Percentiles rank a stretch among this genome's conserved stretches.
Evolutionary conservation across 345 rosid species (phyloP).

Genomic region (Adansonia digitata): DNA sequence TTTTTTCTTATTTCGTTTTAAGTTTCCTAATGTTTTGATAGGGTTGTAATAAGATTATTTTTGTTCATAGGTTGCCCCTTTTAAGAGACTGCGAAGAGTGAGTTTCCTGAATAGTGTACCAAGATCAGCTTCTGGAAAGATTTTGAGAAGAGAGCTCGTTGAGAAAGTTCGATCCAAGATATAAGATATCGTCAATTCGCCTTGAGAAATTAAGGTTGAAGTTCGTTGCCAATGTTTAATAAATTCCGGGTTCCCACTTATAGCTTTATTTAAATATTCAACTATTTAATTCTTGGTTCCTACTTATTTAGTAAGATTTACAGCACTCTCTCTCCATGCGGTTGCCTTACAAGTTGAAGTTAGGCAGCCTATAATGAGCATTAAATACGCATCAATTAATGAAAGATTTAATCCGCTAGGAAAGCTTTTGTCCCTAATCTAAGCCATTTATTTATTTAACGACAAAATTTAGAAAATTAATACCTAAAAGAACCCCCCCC

Average conservation of each 20-base stretch:
- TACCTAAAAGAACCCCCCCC: neutral
- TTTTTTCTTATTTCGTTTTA: neutral
- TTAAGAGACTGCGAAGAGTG: slow-evolving; percentile 28
- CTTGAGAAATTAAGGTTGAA: neutral
- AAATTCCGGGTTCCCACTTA: no score
- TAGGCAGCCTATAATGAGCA: no score
- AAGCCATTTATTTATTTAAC: neutral
- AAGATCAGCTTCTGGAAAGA: slow-evolving; percentile 35
- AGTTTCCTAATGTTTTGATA: neutral
- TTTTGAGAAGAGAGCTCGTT: slow-evolving; percentile 32
- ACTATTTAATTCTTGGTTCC: no score
- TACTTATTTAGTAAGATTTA: no score
- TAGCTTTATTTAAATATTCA: no score
- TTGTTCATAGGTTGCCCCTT: slow-evolving; percentile 30
- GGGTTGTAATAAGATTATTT: neutral
- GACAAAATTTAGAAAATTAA: neutral
- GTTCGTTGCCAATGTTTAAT: neutral
- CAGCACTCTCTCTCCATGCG: no score
- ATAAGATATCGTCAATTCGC: neutral
- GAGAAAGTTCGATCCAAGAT: slow-evolving; percentile 28
- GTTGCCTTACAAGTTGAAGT: no score
- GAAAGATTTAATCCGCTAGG: no score
- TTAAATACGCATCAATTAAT: no score
- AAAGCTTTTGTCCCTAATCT: no score
- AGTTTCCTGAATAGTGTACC: slow-evolving; percentile 26